Conservation (phyloP, 2,329 filamentous ascomycete genomes). For the Didymosphaeria variabile region DNA sequence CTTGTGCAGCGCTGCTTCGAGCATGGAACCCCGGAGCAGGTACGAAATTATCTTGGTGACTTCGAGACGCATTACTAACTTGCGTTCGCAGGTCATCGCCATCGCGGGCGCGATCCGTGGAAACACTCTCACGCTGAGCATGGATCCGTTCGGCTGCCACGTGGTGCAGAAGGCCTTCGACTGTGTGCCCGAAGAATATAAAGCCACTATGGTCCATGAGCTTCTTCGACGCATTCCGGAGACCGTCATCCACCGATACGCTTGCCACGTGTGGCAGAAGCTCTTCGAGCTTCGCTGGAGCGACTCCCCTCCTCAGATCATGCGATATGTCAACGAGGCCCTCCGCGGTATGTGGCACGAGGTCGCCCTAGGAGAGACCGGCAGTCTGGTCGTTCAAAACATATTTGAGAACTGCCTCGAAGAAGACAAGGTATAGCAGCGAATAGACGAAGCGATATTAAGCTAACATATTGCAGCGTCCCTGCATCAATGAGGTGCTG, state of each 20-base stretch:
- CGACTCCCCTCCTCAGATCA: conserved; percentile 93
- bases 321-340: conserved; percentile 97
- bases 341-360: conserved; percentile 98
- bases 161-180: conserved; percentile 99
- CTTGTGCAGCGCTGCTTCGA: conserved; percentile 98
- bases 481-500: conserved; percentile 96
- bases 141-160: conserved; percentile 98
- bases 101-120: conserved; percentile 95
- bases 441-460: background rate
- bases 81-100: conserved; percentile 67
- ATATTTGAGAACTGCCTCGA: conserved; percentile 99
- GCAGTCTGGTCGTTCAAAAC: conserved; percentile 97
- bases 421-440: conserved; percentile 84
- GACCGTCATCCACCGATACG: conserved; percentile 97
- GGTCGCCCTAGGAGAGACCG: conserved; percentile 94
- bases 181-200: conserved; percentile 96
- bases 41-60: background rate
- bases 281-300: conserved; percentile 97
- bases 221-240: conserved; percentile 93
- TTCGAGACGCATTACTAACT: background rate
- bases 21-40: conserved; percentile 91
- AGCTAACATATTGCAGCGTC: conserved; percentile 69
- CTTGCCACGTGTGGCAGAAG: conserved; percentile 99
- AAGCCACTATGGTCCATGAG: conserved; percentile 98
- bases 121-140: conserved; percentile 91